phyloP scores from a whole-genome alignment of 2,329 filamentous ascomycete genomes.

The Colletotrichum sp. region DNA sequence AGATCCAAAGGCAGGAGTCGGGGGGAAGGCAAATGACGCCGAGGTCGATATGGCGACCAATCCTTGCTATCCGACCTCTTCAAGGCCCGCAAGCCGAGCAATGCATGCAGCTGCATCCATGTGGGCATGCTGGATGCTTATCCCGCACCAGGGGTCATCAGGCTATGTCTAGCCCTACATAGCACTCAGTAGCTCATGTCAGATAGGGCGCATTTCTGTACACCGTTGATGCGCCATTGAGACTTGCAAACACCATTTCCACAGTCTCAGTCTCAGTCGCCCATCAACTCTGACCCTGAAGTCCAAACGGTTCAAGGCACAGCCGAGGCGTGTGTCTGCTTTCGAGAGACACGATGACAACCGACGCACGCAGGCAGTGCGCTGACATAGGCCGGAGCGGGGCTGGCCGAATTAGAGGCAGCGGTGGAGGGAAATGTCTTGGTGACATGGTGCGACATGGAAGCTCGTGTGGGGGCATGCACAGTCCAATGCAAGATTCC shows the following conservation, averaged over 20 bases:
- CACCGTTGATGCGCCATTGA: not conserved
- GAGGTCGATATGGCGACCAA: not conserved
- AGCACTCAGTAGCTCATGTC: not conserved
- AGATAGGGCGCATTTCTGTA: not conserved
- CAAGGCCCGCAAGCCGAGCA: not conserved
- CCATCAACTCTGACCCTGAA: not conserved
- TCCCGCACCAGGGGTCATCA: not conserved
- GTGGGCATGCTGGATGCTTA: not conserved
- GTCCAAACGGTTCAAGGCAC: not conserved
- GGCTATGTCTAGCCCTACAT: constrained; percentile 10
- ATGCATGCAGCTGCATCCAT: constrained; percentile 6
- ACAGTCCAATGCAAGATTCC: constrained; percentile 20
- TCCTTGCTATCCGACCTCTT: not conserved
- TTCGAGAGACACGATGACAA: not conserved
- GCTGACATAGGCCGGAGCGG: not conserved
- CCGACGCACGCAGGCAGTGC: not conserved
- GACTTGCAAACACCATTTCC: not conserved
- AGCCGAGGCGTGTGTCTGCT: not conserved
- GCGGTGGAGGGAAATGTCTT: not conserved
- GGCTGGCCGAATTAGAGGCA: not conserved
- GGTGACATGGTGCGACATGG: not conserved
- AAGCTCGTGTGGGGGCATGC: constrained; percentile 15
- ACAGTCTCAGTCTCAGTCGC: not conserved
- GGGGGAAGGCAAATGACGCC: not conserved
- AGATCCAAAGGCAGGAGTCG: not conserved